phyloP scores from a whole-genome alignment of 2,329 filamentous ascomycete species.

The Monilinia fructicola region DNA sequence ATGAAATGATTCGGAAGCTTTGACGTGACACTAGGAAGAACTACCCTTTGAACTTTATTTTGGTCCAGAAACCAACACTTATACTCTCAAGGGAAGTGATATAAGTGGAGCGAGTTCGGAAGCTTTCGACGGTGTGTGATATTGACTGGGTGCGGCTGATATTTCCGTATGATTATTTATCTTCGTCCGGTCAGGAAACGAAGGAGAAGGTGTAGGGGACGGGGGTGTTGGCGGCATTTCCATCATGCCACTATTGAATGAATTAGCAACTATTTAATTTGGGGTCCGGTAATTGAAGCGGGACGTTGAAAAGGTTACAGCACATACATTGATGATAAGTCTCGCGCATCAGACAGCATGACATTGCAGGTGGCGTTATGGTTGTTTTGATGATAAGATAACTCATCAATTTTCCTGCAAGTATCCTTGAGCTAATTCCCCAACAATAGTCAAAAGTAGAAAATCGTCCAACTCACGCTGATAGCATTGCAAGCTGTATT shows the following conservation, averaged over 20 bases:
- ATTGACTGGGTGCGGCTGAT: slow-evolving; percentile 14
- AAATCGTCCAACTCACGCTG: slow-evolving; percentile 28
- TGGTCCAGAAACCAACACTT: slow-evolving; percentile 1
- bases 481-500: slow-evolving; percentile 32
- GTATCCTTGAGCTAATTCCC: slow-evolving; percentile 15
- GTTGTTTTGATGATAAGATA: slow-evolving; percentile 33
- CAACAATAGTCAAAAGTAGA: slow-evolving; percentile 2
- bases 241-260: slow-evolving; percentile 21
- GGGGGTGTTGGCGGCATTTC: slow-evolving; percentile 14
- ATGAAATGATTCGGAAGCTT: slow-evolving; percentile 6
- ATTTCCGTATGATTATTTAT: slow-evolving; percentile 18
- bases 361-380: slow-evolving; percentile 29
- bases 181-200: slow-evolving; percentile 1
- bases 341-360: slow-evolving; percentile 21
- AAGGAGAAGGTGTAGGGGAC: slow-evolving; percentile 17
- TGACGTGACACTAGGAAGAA: slow-evolving; percentile 5
- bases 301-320: slow-evolving; percentile 4
- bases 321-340: slow-evolving; percentile 22
- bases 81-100: slow-evolving; percentile 21
- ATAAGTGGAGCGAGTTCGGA: slow-evolving; percentile 9
- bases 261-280: slow-evolving; percentile 17
- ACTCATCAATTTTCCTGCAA: slow-evolving; percentile 31
- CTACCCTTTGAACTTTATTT: neutral
- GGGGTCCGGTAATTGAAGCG: neutral
- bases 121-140: slow-evolving; percentile 13